phyloP scores from a whole-genome alignment of 2,329 filamentous ascomycete genomes.

The Colletotrichum sp. region DNA sequence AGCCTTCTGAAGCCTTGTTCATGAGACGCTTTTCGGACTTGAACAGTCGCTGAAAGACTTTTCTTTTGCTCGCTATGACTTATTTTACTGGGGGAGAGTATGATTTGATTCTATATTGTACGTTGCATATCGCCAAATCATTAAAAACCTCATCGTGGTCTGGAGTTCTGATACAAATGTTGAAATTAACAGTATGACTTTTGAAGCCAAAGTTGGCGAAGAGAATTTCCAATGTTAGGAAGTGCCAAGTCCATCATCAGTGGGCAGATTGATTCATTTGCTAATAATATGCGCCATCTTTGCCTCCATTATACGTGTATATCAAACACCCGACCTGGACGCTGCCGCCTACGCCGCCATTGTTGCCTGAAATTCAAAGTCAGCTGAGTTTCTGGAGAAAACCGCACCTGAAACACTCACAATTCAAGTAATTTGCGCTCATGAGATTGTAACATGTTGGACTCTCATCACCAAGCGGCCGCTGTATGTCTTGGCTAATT shows the following conservation, averaged over 20 bases:
- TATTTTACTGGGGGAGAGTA: background rate
- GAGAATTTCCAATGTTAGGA: background rate
- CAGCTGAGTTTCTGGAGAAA: background rate
- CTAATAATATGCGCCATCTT: background rate
- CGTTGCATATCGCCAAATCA: background rate
- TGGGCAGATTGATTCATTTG: background rate
- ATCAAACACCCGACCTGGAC: background rate
- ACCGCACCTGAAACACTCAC: background rate
- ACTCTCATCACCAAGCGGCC: background rate
- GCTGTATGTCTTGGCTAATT: background rate
- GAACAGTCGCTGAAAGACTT: background rate
- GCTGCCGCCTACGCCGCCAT: background rate
- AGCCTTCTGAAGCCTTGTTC: background rate
- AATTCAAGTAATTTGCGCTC: background rate
- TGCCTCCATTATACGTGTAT: background rate
- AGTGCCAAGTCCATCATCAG: background rate
- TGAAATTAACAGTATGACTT: background rate
- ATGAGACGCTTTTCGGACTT: background rate
- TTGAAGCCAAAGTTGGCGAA: background rate
- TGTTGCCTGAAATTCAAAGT: background rate
- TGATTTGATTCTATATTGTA: background rate
- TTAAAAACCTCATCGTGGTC: background rate
- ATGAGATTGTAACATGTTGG: background rate
- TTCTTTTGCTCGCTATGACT: background rate
- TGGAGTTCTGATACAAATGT: background rate